Evolutionary conservation across 2,329 filamentous ascomycete genomes (phyloP), one percentile per base, ranked within the genome.

Genomic region (Epichloe gansuensis): DNA sequence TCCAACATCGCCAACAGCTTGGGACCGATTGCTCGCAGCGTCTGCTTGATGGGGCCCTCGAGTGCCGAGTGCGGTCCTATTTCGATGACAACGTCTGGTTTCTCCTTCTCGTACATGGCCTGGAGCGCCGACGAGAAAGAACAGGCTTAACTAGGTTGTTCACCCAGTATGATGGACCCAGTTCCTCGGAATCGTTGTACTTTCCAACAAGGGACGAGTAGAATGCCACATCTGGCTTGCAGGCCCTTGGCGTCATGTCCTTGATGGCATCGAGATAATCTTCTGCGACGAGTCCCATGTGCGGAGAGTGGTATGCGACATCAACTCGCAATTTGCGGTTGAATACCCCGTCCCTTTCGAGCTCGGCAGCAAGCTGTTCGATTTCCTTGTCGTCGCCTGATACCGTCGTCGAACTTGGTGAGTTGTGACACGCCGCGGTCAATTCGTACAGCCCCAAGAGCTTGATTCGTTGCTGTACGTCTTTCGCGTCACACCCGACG

Each of bases 231-330:
- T 1, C 66, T 58, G 0, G 65, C 66, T 0, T 61, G 59, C 3
- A 63, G 57, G n/a, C 35, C 38, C 31, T 25, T 35, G 13, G 56
- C 31, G 11, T 43, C 12, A 35, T 44, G 39, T 59, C 44, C 9
- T 56, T 54, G 39, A 68, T 63, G 2, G 69, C 65, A 0, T 64
- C 63, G n/a, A 68, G 61, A 55, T 78, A 78, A 4, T 73, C 70
- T 7, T 74, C 69, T 1, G 75, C 73, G 1, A 78, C 67, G 1
- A 71, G 62, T 50, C 72, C 68, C 76, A 80, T 79, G 56, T 78
- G 75, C 39, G 72, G 66, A 0, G 76, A 80, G 58, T 80, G 77
- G 39, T 80, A 80, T 0, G 76, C 76, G 7, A 73, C 70, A 11
- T 75, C 72, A 3, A 79, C 73, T 3, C 69, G 68, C 3, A 79